Percentiles rank a stretch among this genome's conserved stretches.
Evolutionary conservation across 2,329 filamentous ascomycete species (phyloP).

Genomic region (Ophiognomonia clavigignenti-juglandacearum): DNA sequence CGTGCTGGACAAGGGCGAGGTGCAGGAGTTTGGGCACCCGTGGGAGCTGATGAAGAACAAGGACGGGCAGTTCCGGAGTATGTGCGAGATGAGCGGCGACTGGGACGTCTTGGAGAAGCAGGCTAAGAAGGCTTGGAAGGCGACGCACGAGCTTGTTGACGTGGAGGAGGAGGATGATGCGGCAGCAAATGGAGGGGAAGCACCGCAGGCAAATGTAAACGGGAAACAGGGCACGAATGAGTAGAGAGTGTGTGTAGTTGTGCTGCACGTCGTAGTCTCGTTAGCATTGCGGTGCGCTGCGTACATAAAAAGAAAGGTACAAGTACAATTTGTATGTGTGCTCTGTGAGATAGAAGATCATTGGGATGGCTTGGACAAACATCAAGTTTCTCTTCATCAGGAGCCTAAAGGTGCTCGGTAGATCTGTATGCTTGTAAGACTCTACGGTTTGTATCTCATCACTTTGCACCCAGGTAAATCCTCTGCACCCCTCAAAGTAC

Average conservation of each 20-base stretch:
- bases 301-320: too few species aligned
- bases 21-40: slow-evolving; percentile 89
- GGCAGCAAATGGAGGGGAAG: neutral
- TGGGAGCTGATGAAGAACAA: slow-evolving; percentile 72
- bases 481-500: too few species aligned
- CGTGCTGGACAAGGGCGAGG: slow-evolving; percentile 81
- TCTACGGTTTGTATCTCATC: too few species aligned
- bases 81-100: slow-evolving; percentile 63
- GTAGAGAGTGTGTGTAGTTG: too few species aligned
- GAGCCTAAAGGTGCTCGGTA: neutral
- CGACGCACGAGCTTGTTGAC: slow-evolving; percentile 32
- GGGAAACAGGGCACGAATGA: neutral
- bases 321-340: too few species aligned
- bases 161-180: slow-evolving; percentile 25
- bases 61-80: slow-evolving; percentile 57
- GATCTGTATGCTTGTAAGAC: too few species aligned
- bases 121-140: slow-evolving; percentile 48
- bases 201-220: neutral
- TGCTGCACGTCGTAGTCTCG: too few species aligned
- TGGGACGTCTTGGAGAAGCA: slow-evolving; percentile 44
- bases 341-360: too few species aligned
- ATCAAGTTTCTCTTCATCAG: too few species aligned
- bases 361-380: neutral
- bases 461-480: too few species aligned
- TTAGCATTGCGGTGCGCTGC: too few species aligned